Evolutionary conservation across 164 flowering plant species (phyloP), one percentile per base, ranked within the genome.

Genomic region (Chimonanthus salicifolius): DNA sequence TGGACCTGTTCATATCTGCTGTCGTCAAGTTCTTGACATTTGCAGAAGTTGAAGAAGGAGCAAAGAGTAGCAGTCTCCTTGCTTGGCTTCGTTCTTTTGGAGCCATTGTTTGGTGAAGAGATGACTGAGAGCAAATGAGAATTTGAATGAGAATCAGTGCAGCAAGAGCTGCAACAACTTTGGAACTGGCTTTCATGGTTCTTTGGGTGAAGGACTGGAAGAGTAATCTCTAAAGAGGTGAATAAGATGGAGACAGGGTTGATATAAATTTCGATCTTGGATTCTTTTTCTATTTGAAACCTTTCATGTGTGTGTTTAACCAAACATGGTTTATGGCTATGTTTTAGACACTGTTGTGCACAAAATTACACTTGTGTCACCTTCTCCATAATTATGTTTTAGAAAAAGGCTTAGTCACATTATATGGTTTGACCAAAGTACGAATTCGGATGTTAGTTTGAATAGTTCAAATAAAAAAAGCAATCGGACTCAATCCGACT

Each of bases 1-100:
- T 83, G 83, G 83, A 70, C 82, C 76, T 80, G 67, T 79, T 76
- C 65, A 13, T 72, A 50, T 76, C 73, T 70, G 74, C 76, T n/a
- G 45, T 72, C n/a, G 44, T 13, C 49, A 62, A 7, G n/a, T 80
- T 83, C 47, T 65, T 68, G 8, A 33, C 11, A 62, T 50, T 74
- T 70, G 78, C 7, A 64, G 84, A 76, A n/a, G 47, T 44, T 16
- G 68, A 66, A 66, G 68, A 33, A 21, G 66, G 43, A 18, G 16
- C 66, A 44, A 13, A 44, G 13, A 45, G 46, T 45, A 44, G 75
- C 62, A 86, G 72, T 71, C 44, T 84, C 73, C 86, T 85, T 64
- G 85, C 62, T 9, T 9, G 67, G 48, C 44, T 47, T 65, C 49
- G 67, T 47, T 74, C 62, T 47, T 43, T 71, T 49, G 43, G 18